These are phyloP conservation scores for Mucor circinelloides DNA, from an alignment of 371 early-diverging fungal genomes.

Conservation along the genomic window DNA sequence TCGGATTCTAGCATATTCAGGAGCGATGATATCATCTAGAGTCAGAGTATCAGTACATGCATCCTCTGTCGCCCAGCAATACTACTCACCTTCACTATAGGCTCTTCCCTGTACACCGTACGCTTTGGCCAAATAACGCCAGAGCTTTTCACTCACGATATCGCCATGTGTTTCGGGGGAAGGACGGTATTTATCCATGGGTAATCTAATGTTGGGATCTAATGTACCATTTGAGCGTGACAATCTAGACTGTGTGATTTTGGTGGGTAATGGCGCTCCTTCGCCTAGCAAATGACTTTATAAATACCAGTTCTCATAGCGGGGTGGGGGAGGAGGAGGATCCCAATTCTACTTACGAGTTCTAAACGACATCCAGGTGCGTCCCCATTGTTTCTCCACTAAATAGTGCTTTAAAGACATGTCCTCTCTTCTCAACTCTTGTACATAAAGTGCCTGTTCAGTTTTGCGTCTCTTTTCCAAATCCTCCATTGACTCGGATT, in stretches of 20 bases:
- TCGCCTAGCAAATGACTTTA: too few species aligned
- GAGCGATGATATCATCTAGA: slow-evolving; percentile 41
- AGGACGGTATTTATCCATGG: slow-evolving; percentile 49
- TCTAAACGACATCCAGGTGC: slow-evolving; percentile 51
- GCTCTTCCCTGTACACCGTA: slow-evolving; percentile 49
- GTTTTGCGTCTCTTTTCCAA: slow-evolving; percentile 47
- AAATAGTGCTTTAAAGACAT: slow-evolving; percentile 45
- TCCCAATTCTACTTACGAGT: slow-evolving; percentile 51
- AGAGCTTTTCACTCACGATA: slow-evolving; percentile 45
- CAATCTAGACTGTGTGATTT: slow-evolving; percentile 39
- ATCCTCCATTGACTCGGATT: slow-evolving; percentile 26
- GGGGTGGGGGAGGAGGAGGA: too few species aligned
- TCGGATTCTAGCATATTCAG: slow-evolving; percentile 46
- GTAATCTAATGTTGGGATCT: slow-evolving; percentile 46
- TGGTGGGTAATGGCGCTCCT: slow-evolving; percentile 43
- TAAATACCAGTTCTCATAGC: too few species aligned
- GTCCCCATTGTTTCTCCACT: slow-evolving; percentile 46
- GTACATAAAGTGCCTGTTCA: slow-evolving; percentile 45
- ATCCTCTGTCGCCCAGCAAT: too few species aligned
- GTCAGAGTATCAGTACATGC: not conserved
- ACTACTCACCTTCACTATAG: slow-evolving; percentile 47
- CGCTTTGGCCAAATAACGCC: slow-evolving; percentile 37
- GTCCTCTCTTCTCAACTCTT: slow-evolving; percentile 47
- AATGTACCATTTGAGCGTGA: slow-evolving; percentile 39
- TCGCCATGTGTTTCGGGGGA: slow-evolving; percentile 52